Conservation (phyloP, 805 yeast genomes). For the Candida sithepensis region DNA sequence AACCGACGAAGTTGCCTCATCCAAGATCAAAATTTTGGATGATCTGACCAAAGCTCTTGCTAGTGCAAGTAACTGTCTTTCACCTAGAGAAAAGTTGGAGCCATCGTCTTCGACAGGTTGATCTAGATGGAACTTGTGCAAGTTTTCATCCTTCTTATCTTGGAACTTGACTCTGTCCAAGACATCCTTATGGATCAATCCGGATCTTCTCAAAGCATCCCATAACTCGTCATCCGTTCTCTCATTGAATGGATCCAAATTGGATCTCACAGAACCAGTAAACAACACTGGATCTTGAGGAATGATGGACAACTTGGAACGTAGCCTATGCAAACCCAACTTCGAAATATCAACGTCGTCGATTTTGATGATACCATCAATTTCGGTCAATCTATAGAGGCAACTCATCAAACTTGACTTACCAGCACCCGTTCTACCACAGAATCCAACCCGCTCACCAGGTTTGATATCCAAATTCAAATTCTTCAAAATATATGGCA, state of each 20-base stretch:
- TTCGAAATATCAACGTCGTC: conserved; percentile 66
- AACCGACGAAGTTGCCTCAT: conserved; percentile 77
- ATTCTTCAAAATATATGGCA: conserved; percentile 54
- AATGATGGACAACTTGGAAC: conserved; percentile 74
- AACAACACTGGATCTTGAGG: conserved; percentile 90
- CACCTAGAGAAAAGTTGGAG: conserved; percentile 66
- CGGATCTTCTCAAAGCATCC: conserved; percentile 57
- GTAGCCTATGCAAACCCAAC: conserved; percentile 63
- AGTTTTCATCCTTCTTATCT: conserved; percentile 24
- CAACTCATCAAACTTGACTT: conserved; percentile 64
- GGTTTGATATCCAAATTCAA: conserved; percentile 42
- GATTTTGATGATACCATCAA: conserved; percentile 54
- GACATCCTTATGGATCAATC: conserved; percentile 43
- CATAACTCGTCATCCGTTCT: conserved; percentile 54
- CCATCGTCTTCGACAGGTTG: conserved; percentile 66
- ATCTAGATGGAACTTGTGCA: conserved; percentile 61
- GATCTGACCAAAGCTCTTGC: conserved; percentile 69
- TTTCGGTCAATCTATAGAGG: conserved; percentile 53
- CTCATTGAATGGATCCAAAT: conserved; percentile 71
- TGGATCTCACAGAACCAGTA: conserved; percentile 71
- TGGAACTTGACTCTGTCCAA: conserved; percentile 34
- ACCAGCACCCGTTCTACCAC: conserved; percentile 92
- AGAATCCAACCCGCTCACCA: conserved; percentile 71
- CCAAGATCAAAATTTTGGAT: conserved; percentile 58
- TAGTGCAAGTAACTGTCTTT: conserved; percentile 64